These are phyloP conservation scores for Dalbergia cultrata DNA, from an alignment of 306 rosid species.

Conservation along the genomic window DNA sequence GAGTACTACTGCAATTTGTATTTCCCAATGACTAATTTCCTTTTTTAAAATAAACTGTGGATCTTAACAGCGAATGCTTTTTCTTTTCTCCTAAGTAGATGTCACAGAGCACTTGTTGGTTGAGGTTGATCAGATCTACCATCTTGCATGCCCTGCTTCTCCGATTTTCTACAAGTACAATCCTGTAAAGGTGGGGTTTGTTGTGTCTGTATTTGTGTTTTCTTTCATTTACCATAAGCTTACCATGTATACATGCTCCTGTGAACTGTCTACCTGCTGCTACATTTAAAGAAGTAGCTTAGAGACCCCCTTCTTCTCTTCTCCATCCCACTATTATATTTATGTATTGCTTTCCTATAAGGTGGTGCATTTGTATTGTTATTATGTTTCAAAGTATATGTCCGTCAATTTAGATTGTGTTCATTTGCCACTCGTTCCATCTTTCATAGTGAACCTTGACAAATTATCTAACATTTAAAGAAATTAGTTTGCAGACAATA, in stretches of 20 bases:
- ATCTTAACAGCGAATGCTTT: neutral
- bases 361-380: too few species aligned
- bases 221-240: neutral
- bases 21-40: constrained; percentile 14
- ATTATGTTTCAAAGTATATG: too few species aligned
- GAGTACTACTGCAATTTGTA: neutral
- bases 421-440: neutral
- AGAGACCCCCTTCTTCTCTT: too few species aligned
- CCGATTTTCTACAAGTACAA: constrained; percentile 96
- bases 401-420: neutral
- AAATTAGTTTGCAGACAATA: constrained; percentile 71
- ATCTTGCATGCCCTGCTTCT: too few species aligned
- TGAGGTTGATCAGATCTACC: constrained; percentile 95
- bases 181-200: constrained; percentile 79
- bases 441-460: constrained; percentile 33
- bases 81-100: constrained; percentile 53
- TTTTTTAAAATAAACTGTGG: neutral
- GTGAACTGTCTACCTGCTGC: neutral
- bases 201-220: constrained; percentile 6
- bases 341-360: too few species aligned
- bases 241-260: neutral
- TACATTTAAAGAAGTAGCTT: too few species aligned
- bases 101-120: constrained; percentile 86
- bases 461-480: constrained; percentile 46
- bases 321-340: too few species aligned